Evolutionary conservation across 2,329 filamentous ascomycete genomes (phyloP), one percentile per base, ranked within the genome.

Genomic region (Penicillium sp.): DNA sequence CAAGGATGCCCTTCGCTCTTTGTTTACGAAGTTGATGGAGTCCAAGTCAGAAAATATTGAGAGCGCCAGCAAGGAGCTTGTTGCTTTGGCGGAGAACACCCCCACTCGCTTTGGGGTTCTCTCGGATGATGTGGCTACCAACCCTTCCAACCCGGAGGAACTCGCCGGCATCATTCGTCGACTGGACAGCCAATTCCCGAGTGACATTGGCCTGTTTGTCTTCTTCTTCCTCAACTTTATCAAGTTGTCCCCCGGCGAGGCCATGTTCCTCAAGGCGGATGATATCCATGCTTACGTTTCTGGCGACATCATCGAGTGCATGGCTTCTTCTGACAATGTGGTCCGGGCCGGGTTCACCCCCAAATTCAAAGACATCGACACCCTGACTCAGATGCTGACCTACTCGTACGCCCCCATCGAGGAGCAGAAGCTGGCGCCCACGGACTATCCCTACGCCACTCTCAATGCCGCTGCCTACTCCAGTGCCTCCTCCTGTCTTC

Each of bases 261-360:
- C 91, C 7, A 86, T 98, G 76, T 98, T 97, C 73, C 78, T 98
- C 33, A 88, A 89, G 62, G 93, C 93, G 5, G 91, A 98, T 64
- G 93, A 97, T 64, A 97, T 97, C 61, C 93, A 98, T 68, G 93
- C 93, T 42, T 98, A 98, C 48, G 72, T 75, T 39, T 74, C 71
- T 4, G 72, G 72, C 32, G 91, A 98, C 64, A 95, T 98, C 59
- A 90, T 98, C 66, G 93, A 98, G 72, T 98, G 93, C 76, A 98
- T 98, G 93, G 93, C 93, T 0, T 86, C 89, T 7, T 95, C 88
- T n/a, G 93, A 98, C 78, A 98, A 98, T 58, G 93, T 98, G 33
- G 90, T 98, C 44, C 89, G 93, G 47, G 93, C 93, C 0, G 93
- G 93, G 38, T 93, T 98, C 71, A 98, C 93, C 0, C 93, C 93